These are phyloP conservation scores for Phaffia australis DNA, from an alignment of 768 basidiomycete genomes.

Conservation along the genomic window DNA sequence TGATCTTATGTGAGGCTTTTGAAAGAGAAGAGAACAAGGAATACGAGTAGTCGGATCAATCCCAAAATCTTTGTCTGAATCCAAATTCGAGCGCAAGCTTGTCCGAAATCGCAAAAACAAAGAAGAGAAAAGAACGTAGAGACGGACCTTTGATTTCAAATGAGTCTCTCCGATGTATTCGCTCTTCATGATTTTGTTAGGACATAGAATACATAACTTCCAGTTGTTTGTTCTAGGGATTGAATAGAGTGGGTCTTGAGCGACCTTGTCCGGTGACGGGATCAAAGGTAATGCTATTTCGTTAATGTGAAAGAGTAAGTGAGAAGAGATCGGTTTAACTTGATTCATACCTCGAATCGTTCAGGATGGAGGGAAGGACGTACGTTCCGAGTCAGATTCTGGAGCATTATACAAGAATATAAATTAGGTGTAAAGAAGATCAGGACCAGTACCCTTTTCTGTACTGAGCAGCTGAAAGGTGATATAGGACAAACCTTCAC, in stretches of 20 bases:
- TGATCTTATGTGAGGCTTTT: slow-evolving; percentile 45
- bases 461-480: neutral
- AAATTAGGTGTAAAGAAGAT: neutral
- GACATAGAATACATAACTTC: slow-evolving; percentile 25
- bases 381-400: neutral
- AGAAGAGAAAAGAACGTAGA: neutral
- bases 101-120: too few relatives aligned
- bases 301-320: neutral
- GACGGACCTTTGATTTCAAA: slow-evolving; percentile 16
- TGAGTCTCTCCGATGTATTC: slow-evolving; percentile 15
- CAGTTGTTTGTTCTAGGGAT: slow-evolving; percentile 7
- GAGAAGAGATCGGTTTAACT: neutral
- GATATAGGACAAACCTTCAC: neutral
- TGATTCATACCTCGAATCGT: neutral
- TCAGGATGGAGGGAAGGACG: neutral
- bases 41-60: too few relatives aligned
- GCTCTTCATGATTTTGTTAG: slow-evolving; percentile 21
- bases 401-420: neutral
- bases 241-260: slow-evolving; percentile 15
- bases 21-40: too few relatives aligned
- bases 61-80: too few relatives aligned
- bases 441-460: slow-evolving; percentile 2
- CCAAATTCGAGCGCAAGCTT: too few relatives aligned
- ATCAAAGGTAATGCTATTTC: slow-evolving; percentile 19
- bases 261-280: slow-evolving; percentile 1